Percentiles rank a stretch among this genome's conserved stretches.
phyloP scores from a whole-genome alignment of 345 rosid species.

The Laguncularia racemosa region DNA sequence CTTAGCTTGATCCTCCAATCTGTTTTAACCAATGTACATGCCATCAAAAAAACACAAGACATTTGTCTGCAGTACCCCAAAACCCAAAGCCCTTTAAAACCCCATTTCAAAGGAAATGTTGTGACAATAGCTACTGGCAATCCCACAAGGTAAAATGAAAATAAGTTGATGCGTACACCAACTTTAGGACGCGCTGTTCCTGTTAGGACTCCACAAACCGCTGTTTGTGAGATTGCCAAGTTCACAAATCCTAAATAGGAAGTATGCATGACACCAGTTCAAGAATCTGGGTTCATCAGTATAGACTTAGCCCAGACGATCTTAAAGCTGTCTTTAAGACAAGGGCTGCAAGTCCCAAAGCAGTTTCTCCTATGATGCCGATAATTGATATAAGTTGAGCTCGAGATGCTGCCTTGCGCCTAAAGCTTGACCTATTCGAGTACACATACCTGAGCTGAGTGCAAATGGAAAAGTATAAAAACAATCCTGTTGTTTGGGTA shows the following conservation, averaged over 20 bases:
- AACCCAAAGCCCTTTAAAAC: conserved; percentile 72
- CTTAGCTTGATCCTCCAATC: conserved; percentile 81
- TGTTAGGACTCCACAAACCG: conserved; percentile 72
- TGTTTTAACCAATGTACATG: conserved; percentile 52
- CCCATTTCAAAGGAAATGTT: conserved; percentile 53
- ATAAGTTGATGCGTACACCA: conserved; percentile 74
- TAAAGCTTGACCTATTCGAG: conserved; percentile 63
- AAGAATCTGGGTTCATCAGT: conserved; percentile 59
- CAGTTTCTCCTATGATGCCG: conserved; percentile 50
- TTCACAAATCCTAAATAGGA: conserved; percentile 78
- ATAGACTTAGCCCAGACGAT: conserved; percentile 77
- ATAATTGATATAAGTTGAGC: conserved; percentile 56
- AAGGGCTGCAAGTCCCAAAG: conserved; percentile 50
- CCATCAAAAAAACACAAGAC: conserved; percentile 61
- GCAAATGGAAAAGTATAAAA: conserved; percentile 73
- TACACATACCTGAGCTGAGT: conserved; percentile 47
- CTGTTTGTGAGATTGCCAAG: conserved; percentile 82
- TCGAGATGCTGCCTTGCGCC: conserved; percentile 61
- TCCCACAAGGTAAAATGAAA: conserved; percentile 69
- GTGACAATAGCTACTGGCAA: conserved; percentile 55
- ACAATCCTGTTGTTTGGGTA: conserved; percentile 62
- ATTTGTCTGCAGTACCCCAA: conserved; percentile 62
- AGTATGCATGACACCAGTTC: conserved; percentile 51
- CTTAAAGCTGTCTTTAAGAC: conserved; percentile 33
- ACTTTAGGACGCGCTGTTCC: conserved; percentile 82